These are phyloP conservation scores for Citrus inodora DNA, from an alignment of 345 rosid species.

Conservation along the genomic window DNA sequence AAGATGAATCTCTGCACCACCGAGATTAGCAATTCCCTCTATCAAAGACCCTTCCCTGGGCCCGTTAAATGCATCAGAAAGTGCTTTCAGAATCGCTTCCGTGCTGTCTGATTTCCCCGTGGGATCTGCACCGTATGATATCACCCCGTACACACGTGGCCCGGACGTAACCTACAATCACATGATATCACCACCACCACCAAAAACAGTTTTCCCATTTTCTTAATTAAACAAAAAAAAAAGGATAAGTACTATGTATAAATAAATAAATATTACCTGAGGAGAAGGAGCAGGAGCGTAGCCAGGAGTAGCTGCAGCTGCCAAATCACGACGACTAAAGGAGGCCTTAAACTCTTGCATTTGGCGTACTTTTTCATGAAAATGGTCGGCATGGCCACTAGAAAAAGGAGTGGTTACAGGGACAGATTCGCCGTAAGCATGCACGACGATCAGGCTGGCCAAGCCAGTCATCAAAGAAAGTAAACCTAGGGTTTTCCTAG, in stretches of 20 bases:
- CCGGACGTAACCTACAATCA: slow-evolving; percentile 25
- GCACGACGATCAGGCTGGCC: slow-evolving; percentile 9
- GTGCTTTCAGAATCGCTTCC: slow-evolving; percentile 51
- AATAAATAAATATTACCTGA: slow-evolving; percentile 23
- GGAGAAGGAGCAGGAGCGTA: slow-evolving; percentile 24
- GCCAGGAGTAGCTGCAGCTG: slow-evolving; percentile 3
- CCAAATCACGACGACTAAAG: slow-evolving; percentile 35
- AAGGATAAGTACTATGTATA: neutral
- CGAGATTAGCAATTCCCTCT: slow-evolving; percentile 62
- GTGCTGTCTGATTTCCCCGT: slow-evolving; percentile 77
- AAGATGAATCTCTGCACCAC: slow-evolving; percentile 72
- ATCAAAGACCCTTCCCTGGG: slow-evolving; percentile 49
- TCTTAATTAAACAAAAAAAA: neutral
- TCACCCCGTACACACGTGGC: slow-evolving; percentile 43
- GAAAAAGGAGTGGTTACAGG: neutral
- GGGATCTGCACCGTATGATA: slow-evolving; percentile 85
- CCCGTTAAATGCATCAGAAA: slow-evolving; percentile 54
- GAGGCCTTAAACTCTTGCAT: slow-evolving; percentile 53
- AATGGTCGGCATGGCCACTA: neutral
- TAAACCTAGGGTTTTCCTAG: neutral
- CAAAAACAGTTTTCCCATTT: neutral
- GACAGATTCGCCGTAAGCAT: slow-evolving; percentile 15
- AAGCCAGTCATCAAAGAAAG: neutral
- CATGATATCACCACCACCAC: neutral
- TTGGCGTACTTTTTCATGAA: slow-evolving; percentile 30